Percentiles rank a stretch among this genome's conserved stretches.
Evolutionary conservation across 805 yeast genomes (phyloP).

Genomic region (Huiozyma naganishii): DNA sequence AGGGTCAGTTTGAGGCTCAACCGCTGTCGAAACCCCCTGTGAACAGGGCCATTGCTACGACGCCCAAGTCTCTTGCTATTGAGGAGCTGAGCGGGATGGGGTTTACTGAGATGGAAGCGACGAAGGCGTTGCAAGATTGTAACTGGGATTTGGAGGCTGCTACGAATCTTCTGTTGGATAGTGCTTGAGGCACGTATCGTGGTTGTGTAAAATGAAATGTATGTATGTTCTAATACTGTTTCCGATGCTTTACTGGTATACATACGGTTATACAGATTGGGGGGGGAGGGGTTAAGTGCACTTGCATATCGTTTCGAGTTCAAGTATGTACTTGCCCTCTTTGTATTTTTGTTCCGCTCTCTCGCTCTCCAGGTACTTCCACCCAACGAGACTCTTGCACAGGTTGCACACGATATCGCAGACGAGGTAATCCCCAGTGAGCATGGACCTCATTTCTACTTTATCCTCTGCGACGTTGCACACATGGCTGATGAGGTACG

Average conservation of each 20-base stretch:
- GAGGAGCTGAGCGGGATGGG: conserved; percentile 88
- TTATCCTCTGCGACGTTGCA: conserved; percentile 33
- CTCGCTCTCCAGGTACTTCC: conserved; percentile 49
- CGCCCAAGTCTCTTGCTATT: conserved; percentile 47
- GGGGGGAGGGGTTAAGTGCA: conserved; percentile 5
- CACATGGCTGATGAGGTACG: conserved; percentile 41
- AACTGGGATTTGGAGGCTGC: conserved; percentile 77
- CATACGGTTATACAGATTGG: not conserved
- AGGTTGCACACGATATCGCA: conserved; percentile 47
- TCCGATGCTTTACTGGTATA: conserved; percentile 34
- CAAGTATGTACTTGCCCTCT: conserved; percentile 51
- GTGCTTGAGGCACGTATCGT: conserved; percentile 33
- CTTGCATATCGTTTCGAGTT: conserved; percentile 25
- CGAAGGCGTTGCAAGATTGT: conserved; percentile 55
- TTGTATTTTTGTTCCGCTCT: conserved; percentile 40
- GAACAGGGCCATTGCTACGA: conserved; percentile 29
- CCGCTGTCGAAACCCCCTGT: conserved; percentile 6
- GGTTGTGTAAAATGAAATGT: not conserved
- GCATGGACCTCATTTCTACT: conserved; percentile 38
- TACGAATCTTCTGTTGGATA: conserved; percentile 73
- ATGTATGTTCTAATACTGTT: not conserved
- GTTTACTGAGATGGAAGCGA: conserved; percentile 54
- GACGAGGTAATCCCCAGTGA: conserved; percentile 49
- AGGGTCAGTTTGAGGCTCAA: conserved; percentile 1
- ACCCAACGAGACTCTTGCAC: conserved; percentile 46